A percentile compares a stretch with the other conserved stretches of the same genome.
Conservation (phyloP, 1,284 basidiomycete genomes). For the Cryptococcus deneoformans region DNA sequence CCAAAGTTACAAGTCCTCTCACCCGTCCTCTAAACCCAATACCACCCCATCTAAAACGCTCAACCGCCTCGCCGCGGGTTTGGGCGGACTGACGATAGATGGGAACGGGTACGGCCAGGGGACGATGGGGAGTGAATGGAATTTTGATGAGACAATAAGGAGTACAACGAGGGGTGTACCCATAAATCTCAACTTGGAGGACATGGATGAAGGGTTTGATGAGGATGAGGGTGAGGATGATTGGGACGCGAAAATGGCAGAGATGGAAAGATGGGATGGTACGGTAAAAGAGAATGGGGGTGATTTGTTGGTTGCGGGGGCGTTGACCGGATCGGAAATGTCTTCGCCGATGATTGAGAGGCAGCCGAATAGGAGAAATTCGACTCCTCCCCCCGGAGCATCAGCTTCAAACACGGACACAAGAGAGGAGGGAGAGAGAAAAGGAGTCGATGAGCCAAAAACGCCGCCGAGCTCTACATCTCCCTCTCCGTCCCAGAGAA, state of each 20-base stretch:
- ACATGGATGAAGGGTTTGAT: conserved; percentile 57
- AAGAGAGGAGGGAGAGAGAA: not conserved
- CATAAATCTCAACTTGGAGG: conserved; percentile 51
- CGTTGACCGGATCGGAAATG: conserved; percentile 18
- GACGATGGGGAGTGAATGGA: conserved; percentile 87
- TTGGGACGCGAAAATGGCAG: conserved; percentile 14
- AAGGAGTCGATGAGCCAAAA: not conserved
- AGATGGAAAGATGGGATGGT: conserved; percentile 10
- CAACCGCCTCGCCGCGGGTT: conserved; percentile 28
- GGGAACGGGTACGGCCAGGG: conserved; percentile 21
- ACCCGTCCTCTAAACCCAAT: conserved; percentile 18
- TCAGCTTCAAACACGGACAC: not conserved
- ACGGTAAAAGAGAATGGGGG: conserved; percentile 8
- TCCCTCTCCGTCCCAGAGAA: not conserved
- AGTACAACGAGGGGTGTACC: conserved; percentile 67
- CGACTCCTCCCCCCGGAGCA: not conserved
- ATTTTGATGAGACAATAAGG: conserved; percentile 65
- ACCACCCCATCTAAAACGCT: conserved; percentile 16
- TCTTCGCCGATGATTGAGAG: conserved; percentile 30
- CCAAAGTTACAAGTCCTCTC: conserved; percentile 46
- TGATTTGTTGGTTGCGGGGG: conserved; percentile 6
- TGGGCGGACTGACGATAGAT: conserved; percentile 21
- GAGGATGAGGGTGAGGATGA: conserved; percentile 25
- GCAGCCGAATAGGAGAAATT: not conserved
- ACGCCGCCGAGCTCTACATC: conserved; percentile 24